Conservation (phyloP, 768 basidiomycete species). For the Gymnopilus junonius region DNA sequence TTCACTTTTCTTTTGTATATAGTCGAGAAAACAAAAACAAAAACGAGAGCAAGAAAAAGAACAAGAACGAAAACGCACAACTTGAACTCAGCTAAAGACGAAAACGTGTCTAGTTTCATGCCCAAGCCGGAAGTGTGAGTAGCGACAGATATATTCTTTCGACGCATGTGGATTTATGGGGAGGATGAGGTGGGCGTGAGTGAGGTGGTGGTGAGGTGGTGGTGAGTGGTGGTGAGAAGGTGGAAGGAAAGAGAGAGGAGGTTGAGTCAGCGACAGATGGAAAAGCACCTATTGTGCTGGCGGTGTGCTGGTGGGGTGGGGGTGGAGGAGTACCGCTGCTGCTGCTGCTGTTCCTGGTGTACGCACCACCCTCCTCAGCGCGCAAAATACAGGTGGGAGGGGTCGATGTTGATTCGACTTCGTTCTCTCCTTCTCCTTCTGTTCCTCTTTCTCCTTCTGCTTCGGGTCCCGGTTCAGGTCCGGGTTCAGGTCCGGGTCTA, state of each 20-base stretch:
- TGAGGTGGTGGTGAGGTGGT: neutral
- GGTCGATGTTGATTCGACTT: no score
- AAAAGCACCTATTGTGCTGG: constrained; percentile 12
- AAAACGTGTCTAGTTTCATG: neutral
- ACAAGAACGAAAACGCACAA: no score
- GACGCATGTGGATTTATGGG: neutral
- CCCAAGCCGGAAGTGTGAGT: neutral
- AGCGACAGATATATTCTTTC: neutral
- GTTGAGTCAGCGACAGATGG: constrained; percentile 25
- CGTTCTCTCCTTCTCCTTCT: no score
- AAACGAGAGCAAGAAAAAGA: no score
- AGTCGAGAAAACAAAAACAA: no score
- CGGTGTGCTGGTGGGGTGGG: neutral
- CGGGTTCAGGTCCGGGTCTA: neutral
- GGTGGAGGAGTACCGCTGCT: no score
- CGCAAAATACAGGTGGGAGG: neutral
- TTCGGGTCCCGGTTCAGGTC: neutral
- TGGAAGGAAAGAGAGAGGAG: neutral
- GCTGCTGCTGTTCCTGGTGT: no score
- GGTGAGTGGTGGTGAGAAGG: no score
- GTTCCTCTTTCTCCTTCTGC: no score
- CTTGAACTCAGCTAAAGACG: no score
- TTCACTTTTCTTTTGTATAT: no score
- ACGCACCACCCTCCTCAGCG: neutral
- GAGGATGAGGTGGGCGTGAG: neutral